A percentile compares a stretch with the other conserved stretches of the same genome.
Conservation (phyloP, 768 basidiomycete species). For the Rhodosporidiobolus sp. region DNA sequence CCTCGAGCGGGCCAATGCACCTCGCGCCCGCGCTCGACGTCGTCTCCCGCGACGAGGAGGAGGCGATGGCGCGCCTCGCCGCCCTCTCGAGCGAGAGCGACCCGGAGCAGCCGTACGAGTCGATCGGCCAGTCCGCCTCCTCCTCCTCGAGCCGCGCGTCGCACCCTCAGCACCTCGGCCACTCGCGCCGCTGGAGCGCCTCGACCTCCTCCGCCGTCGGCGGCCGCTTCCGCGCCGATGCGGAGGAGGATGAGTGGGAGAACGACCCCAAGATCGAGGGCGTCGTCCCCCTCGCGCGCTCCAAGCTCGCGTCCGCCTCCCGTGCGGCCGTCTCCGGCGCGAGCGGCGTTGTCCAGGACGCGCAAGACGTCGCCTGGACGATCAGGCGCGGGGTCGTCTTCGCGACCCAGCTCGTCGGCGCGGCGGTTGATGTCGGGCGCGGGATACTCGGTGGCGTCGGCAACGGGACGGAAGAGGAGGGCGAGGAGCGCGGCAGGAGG, state of each 20-base stretch:
- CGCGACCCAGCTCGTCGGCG: background rate
- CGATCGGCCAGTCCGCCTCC: no score
- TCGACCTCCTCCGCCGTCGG: background rate
- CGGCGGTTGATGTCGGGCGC: background rate
- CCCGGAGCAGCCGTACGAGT: no score
- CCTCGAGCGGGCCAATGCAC: background rate
- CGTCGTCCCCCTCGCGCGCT: background rate
- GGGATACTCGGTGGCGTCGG: background rate
- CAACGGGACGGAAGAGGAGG: background rate
- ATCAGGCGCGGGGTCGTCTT: background rate
- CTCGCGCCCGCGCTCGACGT: background rate
- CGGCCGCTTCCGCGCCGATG: background rate
- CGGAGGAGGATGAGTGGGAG: background rate
- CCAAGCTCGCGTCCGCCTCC: background rate
- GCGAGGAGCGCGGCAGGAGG: background rate
- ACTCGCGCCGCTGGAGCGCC: background rate
- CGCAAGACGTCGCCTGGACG: background rate
- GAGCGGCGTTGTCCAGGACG: background rate
- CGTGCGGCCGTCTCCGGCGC: background rate
- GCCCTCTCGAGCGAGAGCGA: no score
- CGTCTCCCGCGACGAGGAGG: no score
- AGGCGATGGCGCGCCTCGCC: no score
- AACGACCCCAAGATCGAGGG: background rate
- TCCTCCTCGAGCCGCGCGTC: background rate
- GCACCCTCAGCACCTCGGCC: background rate